Conservation (phyloP, 2,329 filamentous ascomycete species). For the Colletotrichum plurivorum region DNA sequence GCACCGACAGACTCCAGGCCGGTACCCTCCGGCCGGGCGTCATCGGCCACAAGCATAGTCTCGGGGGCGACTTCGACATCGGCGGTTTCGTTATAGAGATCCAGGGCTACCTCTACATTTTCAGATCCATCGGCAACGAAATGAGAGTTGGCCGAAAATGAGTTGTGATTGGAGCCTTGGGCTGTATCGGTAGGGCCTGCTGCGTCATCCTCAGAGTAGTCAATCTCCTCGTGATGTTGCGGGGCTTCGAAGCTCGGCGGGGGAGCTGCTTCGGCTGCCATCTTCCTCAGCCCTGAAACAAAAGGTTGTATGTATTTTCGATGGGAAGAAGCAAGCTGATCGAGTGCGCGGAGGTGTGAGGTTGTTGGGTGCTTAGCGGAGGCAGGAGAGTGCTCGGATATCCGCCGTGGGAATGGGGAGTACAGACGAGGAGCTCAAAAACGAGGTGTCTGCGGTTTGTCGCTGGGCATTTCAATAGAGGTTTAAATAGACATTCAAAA, state of each 20-base stretch:
- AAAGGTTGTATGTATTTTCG: no score
- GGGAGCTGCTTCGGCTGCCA: slow-evolving; percentile 32
- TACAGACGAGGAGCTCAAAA: background rate
- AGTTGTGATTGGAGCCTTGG: slow-evolving; percentile 24
- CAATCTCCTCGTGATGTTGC: slow-evolving; percentile 34
- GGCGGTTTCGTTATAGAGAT: slow-evolving; percentile 43
- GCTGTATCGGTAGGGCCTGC: slow-evolving; percentile 14
- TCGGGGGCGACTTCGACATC: slow-evolving; percentile 13
- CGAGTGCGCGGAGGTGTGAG: background rate
- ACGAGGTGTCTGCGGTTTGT: background rate
- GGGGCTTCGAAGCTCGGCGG: slow-evolving; percentile 29
- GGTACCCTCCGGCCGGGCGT: slow-evolving; percentile 2
- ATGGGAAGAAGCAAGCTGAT: background rate
- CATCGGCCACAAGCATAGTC: background rate
- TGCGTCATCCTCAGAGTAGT: slow-evolving; percentile 40
- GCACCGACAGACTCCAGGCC: background rate
- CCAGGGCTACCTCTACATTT: slow-evolving; percentile 14
- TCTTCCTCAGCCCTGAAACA: background rate
- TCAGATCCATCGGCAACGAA: slow-evolving; percentile 5
- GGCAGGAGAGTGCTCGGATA: slow-evolving; percentile 13
- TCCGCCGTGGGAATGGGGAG: slow-evolving; percentile 4
- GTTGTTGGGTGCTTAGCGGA: background rate
- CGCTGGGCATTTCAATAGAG: background rate
- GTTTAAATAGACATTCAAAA: background rate
- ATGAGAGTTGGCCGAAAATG: slow-evolving; percentile 27